phyloP scores from a whole-genome alignment of 129 eudicot genomes.

The Flaveria robusta region DNA sequence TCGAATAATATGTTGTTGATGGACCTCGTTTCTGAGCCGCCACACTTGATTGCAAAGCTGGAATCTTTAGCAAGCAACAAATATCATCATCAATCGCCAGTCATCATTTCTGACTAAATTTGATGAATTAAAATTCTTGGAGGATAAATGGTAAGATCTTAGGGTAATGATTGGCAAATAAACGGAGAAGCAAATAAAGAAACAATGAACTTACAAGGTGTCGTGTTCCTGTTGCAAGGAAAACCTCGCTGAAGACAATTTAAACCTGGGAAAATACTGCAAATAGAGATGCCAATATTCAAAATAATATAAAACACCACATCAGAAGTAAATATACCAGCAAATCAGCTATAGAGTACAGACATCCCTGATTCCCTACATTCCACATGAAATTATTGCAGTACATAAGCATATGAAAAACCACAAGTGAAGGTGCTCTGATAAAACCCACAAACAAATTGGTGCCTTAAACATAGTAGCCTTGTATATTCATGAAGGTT shows the following conservation, averaged over 20 bases:
- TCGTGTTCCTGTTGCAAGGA: conserved; percentile 49
- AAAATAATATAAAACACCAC: not conserved
- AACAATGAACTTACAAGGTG: conserved; percentile 41
- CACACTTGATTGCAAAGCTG: conserved; percentile 56
- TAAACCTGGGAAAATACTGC: conserved; percentile 43
- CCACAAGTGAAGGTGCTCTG: too few species aligned
- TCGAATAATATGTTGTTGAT: conserved; percentile 39
- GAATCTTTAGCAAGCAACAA: conserved; percentile 38
- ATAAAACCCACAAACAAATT: not conserved
- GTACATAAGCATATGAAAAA: not conserved
- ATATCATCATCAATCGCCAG: conserved; percentile 22
- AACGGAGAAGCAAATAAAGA: not conserved
- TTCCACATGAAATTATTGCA: conserved; percentile 15
- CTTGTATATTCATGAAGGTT: conserved; percentile 9
- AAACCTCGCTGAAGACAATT: conserved; percentile 51
- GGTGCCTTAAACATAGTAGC: not conserved
- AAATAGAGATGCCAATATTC: conserved; percentile 8
- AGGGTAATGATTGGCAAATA: not conserved
- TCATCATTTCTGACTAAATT: conserved; percentile 24
- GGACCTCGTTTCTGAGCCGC: conserved; percentile 49
- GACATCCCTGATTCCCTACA: conserved; percentile 24
- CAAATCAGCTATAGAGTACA: conserved; percentile 1
- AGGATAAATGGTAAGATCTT: not conserved
- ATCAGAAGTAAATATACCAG: not conserved
- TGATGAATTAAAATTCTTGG: conserved; percentile 10